Conservation (phyloP, 306 rosid genomes). For the Sesbania bispinosa region DNA sequence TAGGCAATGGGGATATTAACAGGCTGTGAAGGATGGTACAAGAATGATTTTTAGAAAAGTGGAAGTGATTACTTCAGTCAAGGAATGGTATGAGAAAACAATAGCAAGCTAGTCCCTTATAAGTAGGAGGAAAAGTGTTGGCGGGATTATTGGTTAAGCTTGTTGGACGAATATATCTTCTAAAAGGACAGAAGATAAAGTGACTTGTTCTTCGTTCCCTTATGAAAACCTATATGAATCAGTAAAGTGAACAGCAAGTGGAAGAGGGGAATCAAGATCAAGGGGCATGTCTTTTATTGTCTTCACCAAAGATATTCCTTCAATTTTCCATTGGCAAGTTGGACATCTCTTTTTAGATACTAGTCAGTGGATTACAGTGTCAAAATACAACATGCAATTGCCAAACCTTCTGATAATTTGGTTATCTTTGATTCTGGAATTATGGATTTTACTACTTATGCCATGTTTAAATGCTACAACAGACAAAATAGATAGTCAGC, state of each 20-base stretch:
- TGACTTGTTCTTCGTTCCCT: constrained; percentile 42
- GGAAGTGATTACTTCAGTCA: constrained; percentile 12
- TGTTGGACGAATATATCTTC: constrained; percentile 58
- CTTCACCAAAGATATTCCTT: constrained; percentile 41
- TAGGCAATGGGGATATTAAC: not conserved
- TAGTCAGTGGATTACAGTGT: constrained; percentile 20
- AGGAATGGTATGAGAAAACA: constrained; percentile 42
- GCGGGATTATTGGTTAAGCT: constrained; percentile 35
- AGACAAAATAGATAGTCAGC: not conserved
- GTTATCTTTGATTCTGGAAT: not conserved
- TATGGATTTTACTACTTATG: not conserved
- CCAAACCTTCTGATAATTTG: not conserved
- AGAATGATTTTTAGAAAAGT: not conserved
- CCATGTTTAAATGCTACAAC: not conserved
- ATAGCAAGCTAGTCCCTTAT: constrained; percentile 47
- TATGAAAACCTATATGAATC: constrained; percentile 31
- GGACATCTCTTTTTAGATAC: constrained; percentile 30
- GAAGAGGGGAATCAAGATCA: constrained; percentile 48
- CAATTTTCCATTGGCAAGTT: constrained; percentile 32
- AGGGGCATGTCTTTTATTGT: constrained; percentile 29
- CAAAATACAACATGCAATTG: constrained; percentile 21
- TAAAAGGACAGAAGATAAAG: constrained; percentile 45
- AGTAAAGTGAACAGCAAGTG: constrained; percentile 40
- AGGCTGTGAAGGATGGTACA: not conserved
- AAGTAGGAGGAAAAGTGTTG: constrained; percentile 46